Evolutionary conservation across 768 basidiomycete species (phyloP).

Genomic region (Tulasnella calospora): DNA sequence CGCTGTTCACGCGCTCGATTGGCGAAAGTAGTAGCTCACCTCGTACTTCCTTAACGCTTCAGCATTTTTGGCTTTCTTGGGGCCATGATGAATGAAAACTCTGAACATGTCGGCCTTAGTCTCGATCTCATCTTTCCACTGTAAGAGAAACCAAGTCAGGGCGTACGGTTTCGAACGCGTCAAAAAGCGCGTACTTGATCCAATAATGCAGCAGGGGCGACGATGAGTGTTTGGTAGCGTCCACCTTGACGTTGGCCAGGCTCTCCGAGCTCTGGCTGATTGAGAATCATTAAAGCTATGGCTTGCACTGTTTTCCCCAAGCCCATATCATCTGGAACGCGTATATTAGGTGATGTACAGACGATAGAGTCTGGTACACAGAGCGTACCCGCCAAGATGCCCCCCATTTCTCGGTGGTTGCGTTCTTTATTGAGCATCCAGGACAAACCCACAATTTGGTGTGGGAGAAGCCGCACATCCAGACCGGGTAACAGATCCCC

Average conservation of each 20-base stretch:
- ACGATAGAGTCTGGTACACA: neutral
- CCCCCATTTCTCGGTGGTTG: conserved; percentile 47
- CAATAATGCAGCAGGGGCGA: conserved; percentile 71
- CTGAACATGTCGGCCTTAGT: conserved; percentile 59
- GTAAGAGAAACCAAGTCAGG: conserved; percentile 13
- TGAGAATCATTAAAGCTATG: conserved; percentile 72
- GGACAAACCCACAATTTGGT: conserved; percentile 71
- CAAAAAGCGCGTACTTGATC: conserved; percentile 48
- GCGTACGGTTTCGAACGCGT: neutral
- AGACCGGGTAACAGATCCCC: conserved; percentile 62
- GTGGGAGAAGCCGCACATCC: conserved; percentile 63
- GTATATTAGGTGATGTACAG: neutral
- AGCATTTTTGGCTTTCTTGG: conserved; percentile 56
- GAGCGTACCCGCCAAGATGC: conserved; percentile 53
- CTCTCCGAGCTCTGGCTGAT: conserved; percentile 44
- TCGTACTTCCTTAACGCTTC: conserved; percentile 51
- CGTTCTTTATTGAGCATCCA: conserved; percentile 72
- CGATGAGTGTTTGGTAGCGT: conserved; percentile 58
- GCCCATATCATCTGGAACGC: conserved; percentile 58
- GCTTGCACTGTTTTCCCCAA: conserved; percentile 63
- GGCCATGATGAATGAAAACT: conserved; percentile 68
- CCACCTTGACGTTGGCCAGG: conserved; percentile 38
- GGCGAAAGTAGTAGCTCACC: no score
- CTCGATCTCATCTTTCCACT: conserved; percentile 74
- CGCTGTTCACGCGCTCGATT: no score